Conservation (phyloP, 257 asterid species). For the Solanum ossicruentum region DNA sequence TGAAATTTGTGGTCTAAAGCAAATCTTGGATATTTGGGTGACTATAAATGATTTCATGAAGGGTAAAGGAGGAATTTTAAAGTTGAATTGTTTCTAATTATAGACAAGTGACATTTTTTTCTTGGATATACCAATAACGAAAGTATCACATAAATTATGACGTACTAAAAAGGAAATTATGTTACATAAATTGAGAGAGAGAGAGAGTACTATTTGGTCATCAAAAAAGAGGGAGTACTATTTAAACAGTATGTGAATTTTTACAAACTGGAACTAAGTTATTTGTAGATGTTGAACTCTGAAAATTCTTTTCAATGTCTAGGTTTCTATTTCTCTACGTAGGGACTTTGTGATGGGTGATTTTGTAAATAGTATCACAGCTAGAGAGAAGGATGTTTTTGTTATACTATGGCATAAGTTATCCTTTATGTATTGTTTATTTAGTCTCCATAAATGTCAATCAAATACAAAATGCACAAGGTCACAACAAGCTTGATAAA, state of each 20-base stretch:
- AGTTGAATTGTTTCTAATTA: too few relatives aligned
- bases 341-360: background rate
- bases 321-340: background rate
- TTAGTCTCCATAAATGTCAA: background rate
- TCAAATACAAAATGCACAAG: background rate
- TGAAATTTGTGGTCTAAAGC: too few relatives aligned
- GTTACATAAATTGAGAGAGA: too few relatives aligned
- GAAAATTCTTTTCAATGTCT: background rate
- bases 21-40: too few relatives aligned
- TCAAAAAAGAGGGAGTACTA: background rate
- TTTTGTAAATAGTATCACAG: background rate
- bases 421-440: background rate
- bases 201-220: too few relatives aligned
- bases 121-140: too few relatives aligned
- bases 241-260: background rate
- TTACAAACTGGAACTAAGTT: background rate
- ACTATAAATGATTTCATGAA: too few relatives aligned
- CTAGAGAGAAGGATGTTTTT: background rate
- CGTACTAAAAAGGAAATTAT: too few relatives aligned
- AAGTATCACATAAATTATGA: too few relatives aligned
- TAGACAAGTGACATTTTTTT: too few relatives aligned
- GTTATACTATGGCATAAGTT: background rate
- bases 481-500: background rate
- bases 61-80: too few relatives aligned
- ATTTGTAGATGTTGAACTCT: background rate